These are phyloP conservation scores for Panaeolus cyanescens DNA, from an alignment of 768 basidiomycete species.

Conservation along the genomic window DNA sequence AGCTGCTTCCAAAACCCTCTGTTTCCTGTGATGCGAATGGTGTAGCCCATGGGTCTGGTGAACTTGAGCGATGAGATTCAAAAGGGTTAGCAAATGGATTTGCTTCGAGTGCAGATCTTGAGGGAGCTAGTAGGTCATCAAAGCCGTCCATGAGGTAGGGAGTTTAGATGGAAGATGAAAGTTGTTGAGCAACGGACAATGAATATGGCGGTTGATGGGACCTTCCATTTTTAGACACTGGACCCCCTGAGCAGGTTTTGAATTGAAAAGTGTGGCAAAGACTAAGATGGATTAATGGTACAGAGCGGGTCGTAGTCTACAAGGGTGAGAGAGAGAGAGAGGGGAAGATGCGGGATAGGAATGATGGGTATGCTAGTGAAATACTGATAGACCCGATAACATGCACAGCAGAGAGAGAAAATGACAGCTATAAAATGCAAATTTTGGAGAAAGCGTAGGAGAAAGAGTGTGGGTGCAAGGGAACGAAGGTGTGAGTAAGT, in stretches of 20 bases:
- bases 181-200: neutral
- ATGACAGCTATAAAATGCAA: neutral
- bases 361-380: slow-evolving; percentile 1
- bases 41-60: slow-evolving; percentile 78
- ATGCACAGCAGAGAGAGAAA: neutral
- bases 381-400: slow-evolving; percentile 2
- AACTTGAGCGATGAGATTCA: slow-evolving; percentile 45
- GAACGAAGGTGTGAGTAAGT: neutral
- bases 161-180: neutral
- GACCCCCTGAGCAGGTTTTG: neutral
- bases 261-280: neutral
- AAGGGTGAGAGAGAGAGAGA: neutral
- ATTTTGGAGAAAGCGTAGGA: neutral
- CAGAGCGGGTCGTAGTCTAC: neutral
- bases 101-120: slow-evolving; percentile 62
- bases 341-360: neutral
- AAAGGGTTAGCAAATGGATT: slow-evolving; percentile 82
- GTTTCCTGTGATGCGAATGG: slow-evolving; percentile 42
- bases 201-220: neutral
- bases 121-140: slow-evolving; percentile 71
- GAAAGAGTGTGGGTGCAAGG: neutral
- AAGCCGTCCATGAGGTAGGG: slow-evolving; percentile 64
- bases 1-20: slow-evolving; percentile 27
- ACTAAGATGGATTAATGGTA: neutral
- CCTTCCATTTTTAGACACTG: neutral